Percentiles rank a stretch among this genome's conserved stretches.
These are phyloP conservation scores for Hypoxylon sp. DNA, from an alignment of 2,329 filamentous ascomycete species.

Conservation along the genomic window DNA sequence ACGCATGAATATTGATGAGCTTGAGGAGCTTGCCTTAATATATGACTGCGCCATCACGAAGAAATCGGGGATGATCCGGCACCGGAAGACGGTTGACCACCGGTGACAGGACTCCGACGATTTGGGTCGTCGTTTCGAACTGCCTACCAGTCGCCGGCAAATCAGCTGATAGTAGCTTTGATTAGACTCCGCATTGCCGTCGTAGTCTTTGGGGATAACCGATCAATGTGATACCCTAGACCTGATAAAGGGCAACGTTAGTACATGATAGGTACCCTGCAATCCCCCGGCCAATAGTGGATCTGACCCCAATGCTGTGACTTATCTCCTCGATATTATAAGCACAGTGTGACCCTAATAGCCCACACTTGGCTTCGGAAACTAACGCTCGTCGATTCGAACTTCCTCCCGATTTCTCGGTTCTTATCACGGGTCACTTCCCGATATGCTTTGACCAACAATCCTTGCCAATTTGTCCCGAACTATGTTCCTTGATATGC, in stretches of 20 bases:
- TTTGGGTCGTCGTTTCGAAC: slow-evolving; percentile 38
- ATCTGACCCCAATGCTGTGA: slow-evolving; percentile 1
- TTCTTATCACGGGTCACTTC: slow-evolving; percentile 23
- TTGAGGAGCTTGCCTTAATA: slow-evolving; percentile 31
- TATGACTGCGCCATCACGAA: slow-evolving; percentile 30
- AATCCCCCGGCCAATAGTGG: slow-evolving; percentile 3
- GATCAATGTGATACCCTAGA: background rate
- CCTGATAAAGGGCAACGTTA: background rate
- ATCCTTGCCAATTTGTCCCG: slow-evolving; percentile 7
- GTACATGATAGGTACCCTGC: background rate
- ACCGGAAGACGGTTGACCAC: slow-evolving; percentile 26
- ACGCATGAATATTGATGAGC: slow-evolving; percentile 25
- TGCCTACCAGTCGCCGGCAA: slow-evolving; percentile 22
- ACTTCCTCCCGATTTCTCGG: slow-evolving; percentile 32
- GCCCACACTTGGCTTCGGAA: slow-evolving; percentile 17
- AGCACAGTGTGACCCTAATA: slow-evolving; percentile 29
- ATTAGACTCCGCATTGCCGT: slow-evolving; percentile 7
- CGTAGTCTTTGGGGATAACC: background rate
- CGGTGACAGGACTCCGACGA: slow-evolving; percentile 17
- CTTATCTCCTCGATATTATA: slow-evolving; percentile 7
- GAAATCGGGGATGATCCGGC: slow-evolving; percentile 29
- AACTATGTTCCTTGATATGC: slow-evolving; percentile 4
- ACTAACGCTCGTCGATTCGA: slow-evolving; percentile 44
- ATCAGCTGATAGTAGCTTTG: slow-evolving; percentile 22
- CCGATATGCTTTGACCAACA: slow-evolving; percentile 26